Conservation (phyloP, 1,284 basidiomycete species). For the Agroathelia rolfsii region DNA sequence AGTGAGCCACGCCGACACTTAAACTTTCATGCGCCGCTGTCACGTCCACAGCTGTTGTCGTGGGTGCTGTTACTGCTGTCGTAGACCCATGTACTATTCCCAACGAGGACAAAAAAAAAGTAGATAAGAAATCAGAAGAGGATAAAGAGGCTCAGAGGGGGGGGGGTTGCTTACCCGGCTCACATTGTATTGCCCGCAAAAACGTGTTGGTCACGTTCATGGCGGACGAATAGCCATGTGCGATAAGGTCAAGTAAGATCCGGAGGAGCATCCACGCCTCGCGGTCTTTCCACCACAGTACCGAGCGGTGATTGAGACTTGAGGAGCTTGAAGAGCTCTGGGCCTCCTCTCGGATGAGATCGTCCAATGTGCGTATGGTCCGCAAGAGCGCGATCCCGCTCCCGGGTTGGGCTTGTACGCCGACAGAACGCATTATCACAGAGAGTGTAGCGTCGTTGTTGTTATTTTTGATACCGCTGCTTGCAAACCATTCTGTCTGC, state of each 20-base stretch:
- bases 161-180: too few species aligned
- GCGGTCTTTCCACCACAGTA: slow-evolving; percentile 51
- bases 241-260: slow-evolving; percentile 55
- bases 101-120: too few species aligned
- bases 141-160: too few species aligned
- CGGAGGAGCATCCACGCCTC: slow-evolving; percentile 55
- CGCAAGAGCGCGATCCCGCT: slow-evolving; percentile 45
- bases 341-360: slow-evolving; percentile 23
- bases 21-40: slow-evolving; percentile 53
- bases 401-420: slow-evolving; percentile 37
- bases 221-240: slow-evolving; percentile 30
- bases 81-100: too few species aligned
- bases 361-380: slow-evolving; percentile 48
- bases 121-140: too few species aligned
- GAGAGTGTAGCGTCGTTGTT: slow-evolving; percentile 37
- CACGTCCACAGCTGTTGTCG: too few species aligned
- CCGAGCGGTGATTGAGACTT: too few species aligned
- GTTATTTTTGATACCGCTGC: too few species aligned
- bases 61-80: too few species aligned
- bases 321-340: too few species aligned
- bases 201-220: too few species aligned
- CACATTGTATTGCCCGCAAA: too few species aligned
- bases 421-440: slow-evolving; percentile 44
- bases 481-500: slow-evolving; percentile 78
- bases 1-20: slow-evolving; percentile 42